Evolutionary conservation across 179 eudicot species (phyloP).

Genomic region (Beta lomatogona): DNA sequence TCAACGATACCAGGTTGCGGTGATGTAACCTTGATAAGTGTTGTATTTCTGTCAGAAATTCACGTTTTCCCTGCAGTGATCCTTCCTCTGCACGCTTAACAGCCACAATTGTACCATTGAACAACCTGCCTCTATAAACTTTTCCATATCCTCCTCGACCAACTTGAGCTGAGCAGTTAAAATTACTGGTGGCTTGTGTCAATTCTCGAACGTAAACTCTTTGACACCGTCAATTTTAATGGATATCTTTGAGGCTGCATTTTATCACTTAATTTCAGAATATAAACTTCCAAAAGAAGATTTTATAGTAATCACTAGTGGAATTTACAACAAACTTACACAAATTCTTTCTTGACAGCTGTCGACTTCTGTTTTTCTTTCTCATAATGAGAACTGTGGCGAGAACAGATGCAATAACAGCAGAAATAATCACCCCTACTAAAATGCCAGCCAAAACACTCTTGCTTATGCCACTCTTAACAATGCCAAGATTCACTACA

Average conservation of each 20-base stretch:
- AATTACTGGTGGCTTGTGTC: constrained; percentile 56
- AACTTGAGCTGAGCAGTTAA: constrained; percentile 48
- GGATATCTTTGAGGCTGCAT: constrained; percentile 61
- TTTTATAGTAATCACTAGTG: constrained; percentile 4
- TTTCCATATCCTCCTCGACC: constrained; percentile 92
- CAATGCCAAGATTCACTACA: constrained; percentile 41
- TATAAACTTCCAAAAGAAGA: background rate
- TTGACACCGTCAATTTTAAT: constrained; percentile 69
- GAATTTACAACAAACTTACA: constrained; percentile 45
- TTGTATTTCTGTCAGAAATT: constrained; percentile 76
- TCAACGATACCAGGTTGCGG: constrained; percentile 64
- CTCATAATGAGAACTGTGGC: constrained; percentile 42
- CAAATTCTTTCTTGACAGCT: constrained; percentile 34
- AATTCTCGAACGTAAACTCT: constrained; percentile 64
- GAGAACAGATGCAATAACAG: constrained; percentile 40
- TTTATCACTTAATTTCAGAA: constrained; percentile 9
- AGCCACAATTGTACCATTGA: constrained; percentile 57
- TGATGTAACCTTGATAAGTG: constrained; percentile 76
- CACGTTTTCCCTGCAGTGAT: constrained; percentile 74
- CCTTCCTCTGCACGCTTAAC: constrained; percentile 78
- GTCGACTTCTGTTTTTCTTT: constrained; percentile 37
- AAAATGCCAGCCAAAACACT: constrained; percentile 45
- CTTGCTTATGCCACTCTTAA: constrained; percentile 41
- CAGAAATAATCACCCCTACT: constrained; percentile 38
- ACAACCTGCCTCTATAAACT: constrained; percentile 61